Conservation (phyloP, 2,329 filamentous ascomycete genomes). For the Chaetomiaceae sp. region DNA sequence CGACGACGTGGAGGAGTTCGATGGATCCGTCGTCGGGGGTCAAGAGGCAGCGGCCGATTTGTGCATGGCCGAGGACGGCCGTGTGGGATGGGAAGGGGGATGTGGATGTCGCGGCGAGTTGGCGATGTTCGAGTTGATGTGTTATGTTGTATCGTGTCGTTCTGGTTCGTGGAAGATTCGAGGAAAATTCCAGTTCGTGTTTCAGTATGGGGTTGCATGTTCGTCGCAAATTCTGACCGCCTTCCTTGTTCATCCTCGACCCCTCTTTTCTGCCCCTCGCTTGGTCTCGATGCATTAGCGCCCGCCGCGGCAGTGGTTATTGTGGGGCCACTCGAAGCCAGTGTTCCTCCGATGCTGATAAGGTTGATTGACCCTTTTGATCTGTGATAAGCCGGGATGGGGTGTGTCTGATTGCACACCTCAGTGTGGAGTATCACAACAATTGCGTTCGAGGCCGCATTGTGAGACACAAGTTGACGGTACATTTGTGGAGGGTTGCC, state of each 20-base stretch:
- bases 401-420: too few relatives aligned
- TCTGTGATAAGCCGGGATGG: too few relatives aligned
- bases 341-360: not conserved
- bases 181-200: not conserved
- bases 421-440: too few relatives aligned
- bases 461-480: not conserved
- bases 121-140: slow-evolving; percentile 13
- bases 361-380: too few relatives aligned
- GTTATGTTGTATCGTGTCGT: not conserved
- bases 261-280: slow-evolving; percentile 6
- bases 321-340: not conserved
- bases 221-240: not conserved
- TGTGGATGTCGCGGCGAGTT: slow-evolving; percentile 19
- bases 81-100: slow-evolving; percentile 19
- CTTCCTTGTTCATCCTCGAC: not conserved
- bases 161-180: not conserved
- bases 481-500: too few relatives aligned
- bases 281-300: slow-evolving; percentile 7
- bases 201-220: not conserved
- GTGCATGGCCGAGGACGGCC: slow-evolving; percentile 25
- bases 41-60: slow-evolving; percentile 25
- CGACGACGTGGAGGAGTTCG: slow-evolving; percentile 23
- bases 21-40: slow-evolving; percentile 20
- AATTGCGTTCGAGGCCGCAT: too few relatives aligned
- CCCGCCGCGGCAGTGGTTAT: not conserved